Evolutionary conservation across 495 filamentous ascomycete genomes (phyloP), one percentile per base, ranked within the genome.

Genomic region (Amniculicola lignicola): DNA sequence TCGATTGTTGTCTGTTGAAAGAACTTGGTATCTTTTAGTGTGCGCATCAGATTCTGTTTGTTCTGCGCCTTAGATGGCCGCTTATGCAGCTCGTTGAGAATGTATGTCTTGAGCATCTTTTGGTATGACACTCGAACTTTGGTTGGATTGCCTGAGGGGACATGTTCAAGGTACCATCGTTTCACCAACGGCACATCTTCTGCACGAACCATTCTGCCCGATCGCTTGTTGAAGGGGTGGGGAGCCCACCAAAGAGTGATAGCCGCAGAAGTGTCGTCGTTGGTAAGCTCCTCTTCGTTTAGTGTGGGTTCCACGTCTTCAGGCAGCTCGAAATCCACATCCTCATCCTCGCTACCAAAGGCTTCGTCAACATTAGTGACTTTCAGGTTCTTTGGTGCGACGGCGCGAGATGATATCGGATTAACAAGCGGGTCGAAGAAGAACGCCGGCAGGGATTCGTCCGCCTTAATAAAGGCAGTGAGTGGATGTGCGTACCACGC

Each of bases 91-190:
- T 96, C 90, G 61, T 99, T 99, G 58, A 99, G 82, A 19, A 99
- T 94, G 60, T 83, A 99, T 3, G 86, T 91, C 75, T 99, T 99
- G 36, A 99, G 78, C 43, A 99, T 75, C 74, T 99, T 99, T 69
- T 99, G 94, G 69, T 99, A 99, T 0, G 94, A 97, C n/a, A 99
- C 94, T 61, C 94, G 82, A 40, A 97, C 91, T 69, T 99, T 99
- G 59, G 96, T 92, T 4, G 94, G 90, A 66, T 96, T 90, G 25
- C 88, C 87, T 59, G 87, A 83, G 27, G 90, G 93, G 61, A 88
- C 90, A 71, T 97, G 94, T 71, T 97, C 90, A 24, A 97, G 75
- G 66, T 99, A 99, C 89, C 90, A 97, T 67, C 97, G 94, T 72
- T 99, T 99, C 37, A 99, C 88, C 16, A 99, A 75, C 6, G 94